phyloP scores from a whole-genome alignment of 108 stramenopile genomes.

The Cyclotella kingstonii region DNA sequence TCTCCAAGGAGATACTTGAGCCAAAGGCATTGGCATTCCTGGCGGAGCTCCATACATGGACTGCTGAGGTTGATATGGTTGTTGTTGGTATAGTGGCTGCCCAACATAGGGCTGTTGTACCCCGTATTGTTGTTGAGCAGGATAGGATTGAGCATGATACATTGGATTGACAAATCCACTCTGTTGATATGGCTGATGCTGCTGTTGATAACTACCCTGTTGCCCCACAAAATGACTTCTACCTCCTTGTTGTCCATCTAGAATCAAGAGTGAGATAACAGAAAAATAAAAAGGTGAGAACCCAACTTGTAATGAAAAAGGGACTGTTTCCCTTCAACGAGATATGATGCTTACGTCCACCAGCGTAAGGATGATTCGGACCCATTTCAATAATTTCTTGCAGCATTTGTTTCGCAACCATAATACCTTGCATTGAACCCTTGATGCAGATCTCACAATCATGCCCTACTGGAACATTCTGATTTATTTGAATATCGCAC shows the following conservation, averaged over 20 bases:
- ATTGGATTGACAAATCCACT: slow-evolving; percentile 27
- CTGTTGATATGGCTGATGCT: slow-evolving; percentile 43
- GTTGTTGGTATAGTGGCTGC: slow-evolving; percentile 46
- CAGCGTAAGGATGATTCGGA: slow-evolving; percentile 84
- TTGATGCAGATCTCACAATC: slow-evolving; percentile 83
- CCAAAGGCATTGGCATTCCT: slow-evolving; percentile 15
- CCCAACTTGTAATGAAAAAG: too few relatives aligned
- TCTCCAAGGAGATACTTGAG: slow-evolving; percentile 57
- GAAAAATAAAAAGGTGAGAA: not conserved
- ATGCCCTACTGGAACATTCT: slow-evolving; percentile 78
- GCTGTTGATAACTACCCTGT: slow-evolving; percentile 26
- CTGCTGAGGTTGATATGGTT: slow-evolving; percentile 45
- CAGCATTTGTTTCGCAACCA: slow-evolving; percentile 81
- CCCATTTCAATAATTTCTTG: slow-evolving; percentile 85
- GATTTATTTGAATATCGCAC: slow-evolving; percentile 91
- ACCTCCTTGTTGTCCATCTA: slow-evolving; percentile 46
- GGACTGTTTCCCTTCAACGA: too few relatives aligned
- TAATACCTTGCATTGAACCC: slow-evolving; percentile 72
- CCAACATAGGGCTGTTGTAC: slow-evolving; percentile 39
- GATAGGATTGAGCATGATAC: slow-evolving; percentile 47
- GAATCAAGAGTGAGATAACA: not conserved
- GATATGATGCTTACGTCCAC: slow-evolving; percentile 48
- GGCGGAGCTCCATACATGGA: slow-evolving; percentile 18
- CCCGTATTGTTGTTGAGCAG: slow-evolving; percentile 38
- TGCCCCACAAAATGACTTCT: slow-evolving; percentile 36